These are phyloP conservation scores for Neurospora sp. DNA, from an alignment of 495 filamentous ascomycete genomes.

Conservation along the genomic window DNA sequence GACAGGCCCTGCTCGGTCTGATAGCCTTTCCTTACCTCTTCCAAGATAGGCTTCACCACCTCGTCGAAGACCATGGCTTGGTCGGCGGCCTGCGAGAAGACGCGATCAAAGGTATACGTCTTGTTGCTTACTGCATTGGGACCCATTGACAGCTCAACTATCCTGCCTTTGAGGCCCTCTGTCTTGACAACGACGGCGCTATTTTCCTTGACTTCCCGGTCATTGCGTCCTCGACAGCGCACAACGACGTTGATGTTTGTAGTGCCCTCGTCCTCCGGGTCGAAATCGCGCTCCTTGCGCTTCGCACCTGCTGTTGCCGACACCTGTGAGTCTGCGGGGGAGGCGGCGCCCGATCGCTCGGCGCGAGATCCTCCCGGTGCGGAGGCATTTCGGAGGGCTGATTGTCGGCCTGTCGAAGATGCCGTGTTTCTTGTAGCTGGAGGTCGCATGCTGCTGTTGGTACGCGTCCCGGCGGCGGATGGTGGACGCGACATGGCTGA, in stretches of 20 bases:
- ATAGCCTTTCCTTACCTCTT: constrained; percentile 58
- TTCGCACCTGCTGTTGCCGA: constrained; percentile 50
- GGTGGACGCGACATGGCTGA: constrained; percentile 13
- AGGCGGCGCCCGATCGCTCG: constrained; percentile 38
- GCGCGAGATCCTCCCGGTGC: constrained; percentile 19
- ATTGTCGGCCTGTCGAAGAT: constrained; percentile 3
- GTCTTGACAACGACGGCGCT: constrained; percentile 84
- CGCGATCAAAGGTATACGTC: constrained; percentile 91
- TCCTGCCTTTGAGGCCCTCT: constrained; percentile 73
- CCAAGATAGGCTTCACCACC: constrained; percentile 80
- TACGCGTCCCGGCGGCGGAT: constrained; percentile 7
- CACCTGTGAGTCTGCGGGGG: constrained; percentile 54
- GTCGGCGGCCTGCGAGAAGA: constrained; percentile 92
- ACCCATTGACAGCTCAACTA: constrained; percentile 83
- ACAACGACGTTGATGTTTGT: constrained; percentile 98
- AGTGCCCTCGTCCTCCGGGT: constrained; percentile 54
- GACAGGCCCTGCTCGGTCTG: background rate
- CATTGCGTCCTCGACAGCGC: constrained; percentile 82
- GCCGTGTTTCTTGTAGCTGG: constrained; percentile 6
- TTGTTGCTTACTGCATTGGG: constrained; percentile 89
- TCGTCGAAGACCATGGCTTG: constrained; percentile 89
- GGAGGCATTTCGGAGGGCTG: constrained; percentile 9
- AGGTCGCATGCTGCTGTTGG: constrained; percentile 22
- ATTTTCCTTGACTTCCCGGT: constrained; percentile 85
- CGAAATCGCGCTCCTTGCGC: constrained; percentile 75